phyloP scores from a whole-genome alignment of 257 asterid genomes.

The Solanum microdontum region DNA sequence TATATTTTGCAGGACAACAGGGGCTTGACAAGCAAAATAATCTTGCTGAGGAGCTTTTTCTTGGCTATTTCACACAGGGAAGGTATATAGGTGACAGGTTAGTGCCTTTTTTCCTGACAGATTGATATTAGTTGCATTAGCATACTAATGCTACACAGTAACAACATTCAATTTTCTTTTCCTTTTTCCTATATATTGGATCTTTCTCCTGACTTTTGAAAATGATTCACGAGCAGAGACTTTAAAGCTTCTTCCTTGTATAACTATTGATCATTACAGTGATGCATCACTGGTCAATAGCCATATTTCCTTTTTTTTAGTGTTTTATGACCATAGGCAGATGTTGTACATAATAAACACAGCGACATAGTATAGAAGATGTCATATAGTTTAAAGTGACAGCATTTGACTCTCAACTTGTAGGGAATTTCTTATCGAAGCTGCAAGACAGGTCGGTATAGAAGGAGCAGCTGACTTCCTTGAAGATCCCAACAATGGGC shows the following conservation, averaged over 20 bases:
- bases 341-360: background rate
- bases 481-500: constrained; percentile 71
- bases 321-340: background rate
- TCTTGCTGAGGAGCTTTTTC: constrained; percentile 58
- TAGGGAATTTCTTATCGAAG: constrained; percentile 64
- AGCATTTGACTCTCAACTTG: constrained; percentile 3
- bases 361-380: background rate
- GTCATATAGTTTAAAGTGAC: background rate
- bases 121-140: background rate
- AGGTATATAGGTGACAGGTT: constrained; percentile 81
- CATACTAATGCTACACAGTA: background rate
- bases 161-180: background rate
- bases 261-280: background rate
- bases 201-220: background rate
- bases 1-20: constrained; percentile 51
- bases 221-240: background rate
- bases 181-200: background rate
- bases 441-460: constrained; percentile 69
- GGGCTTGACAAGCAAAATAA: constrained; percentile 62
- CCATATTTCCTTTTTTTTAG: background rate
- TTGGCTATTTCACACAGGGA: constrained; percentile 75
- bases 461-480: constrained; percentile 93
- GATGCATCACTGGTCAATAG: background rate
- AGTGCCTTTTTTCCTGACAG: background rate
- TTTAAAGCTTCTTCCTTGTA: background rate